Base-by-base conservation (phyloP, 129 eudicot species). In the Escallonia herrerae region DNA sequence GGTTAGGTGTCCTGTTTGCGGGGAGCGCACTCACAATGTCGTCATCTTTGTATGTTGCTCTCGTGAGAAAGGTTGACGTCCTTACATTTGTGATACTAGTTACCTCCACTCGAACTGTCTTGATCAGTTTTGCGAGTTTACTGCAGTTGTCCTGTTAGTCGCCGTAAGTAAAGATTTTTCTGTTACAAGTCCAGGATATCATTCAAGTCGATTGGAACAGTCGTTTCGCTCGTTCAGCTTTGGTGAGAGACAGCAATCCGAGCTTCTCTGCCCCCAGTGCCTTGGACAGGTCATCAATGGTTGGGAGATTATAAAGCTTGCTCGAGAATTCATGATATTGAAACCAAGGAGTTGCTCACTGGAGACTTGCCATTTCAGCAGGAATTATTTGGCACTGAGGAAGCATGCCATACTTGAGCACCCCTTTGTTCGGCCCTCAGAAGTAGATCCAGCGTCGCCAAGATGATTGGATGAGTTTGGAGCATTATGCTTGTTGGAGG, bases 1-100 rank as follows among this genome's bases (percentile, higher is more conserved):
- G 73, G 74, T 81, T 47, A 70, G 75, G 41, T 87, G 95, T 71
- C 85, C 95, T 8, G 76, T 83, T 5, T 83, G 95, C 68, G 75
- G 83, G 76, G 95, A 87, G 41, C 87, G 80, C 58, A 87, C 95
- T 0, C 95, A 87, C 77, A 87, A 87, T 62, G 90, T 85, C 43
- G 90, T 83, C 8, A 77, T 87, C 40, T 69, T 87, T 46, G 66
- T 67, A 5, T 87, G 95, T 63, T 76, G 87, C 5, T 87, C 95
- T 40, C 73, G 43, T 45, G 79, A 75, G 2, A 86, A 83, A 70
- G 95, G 95, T n/a, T 87, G 95, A 15, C 95, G 81, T 12, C 95
- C 95, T 4, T 87, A 72, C 69, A 76, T 87, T 75, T 87, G 95
- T 47, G 85, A 79, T 80, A 87, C 95, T 47, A 87, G 87, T 72